Conservation (phyloP, 176 grass and related monocot species). For the Triticum turgidum region DNA sequence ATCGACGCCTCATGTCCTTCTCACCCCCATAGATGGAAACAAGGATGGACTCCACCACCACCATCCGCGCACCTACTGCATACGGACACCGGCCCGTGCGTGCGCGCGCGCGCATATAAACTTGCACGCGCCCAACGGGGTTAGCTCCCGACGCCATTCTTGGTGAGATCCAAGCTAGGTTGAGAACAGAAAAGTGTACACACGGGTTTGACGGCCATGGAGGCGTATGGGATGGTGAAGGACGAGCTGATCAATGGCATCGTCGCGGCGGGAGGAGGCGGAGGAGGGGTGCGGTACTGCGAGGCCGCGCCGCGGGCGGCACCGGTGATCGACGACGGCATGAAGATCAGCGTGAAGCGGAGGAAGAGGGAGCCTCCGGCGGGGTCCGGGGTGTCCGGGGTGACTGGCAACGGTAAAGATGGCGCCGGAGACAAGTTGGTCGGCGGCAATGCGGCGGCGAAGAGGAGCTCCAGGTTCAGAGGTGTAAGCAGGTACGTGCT, state of each 20-base stretch:
- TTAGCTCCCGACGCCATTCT: slow-evolving; percentile 11
- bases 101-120: slow-evolving; percentile 31
- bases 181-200: neutral
- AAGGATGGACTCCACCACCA: slow-evolving; percentile 30
- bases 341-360: slow-evolving; percentile 38
- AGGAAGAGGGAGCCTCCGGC: slow-evolving; percentile 43
- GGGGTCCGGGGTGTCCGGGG: neutral
- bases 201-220: neutral
- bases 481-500: slow-evolving; percentile 65
- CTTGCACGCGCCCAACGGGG: slow-evolving; percentile 30
- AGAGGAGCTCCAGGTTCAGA: slow-evolving; percentile 71
- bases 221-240: slow-evolving; percentile 40
- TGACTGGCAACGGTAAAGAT: slow-evolving; percentile 3
- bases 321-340: neutral
- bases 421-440: slow-evolving; percentile 8
- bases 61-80: neutral
- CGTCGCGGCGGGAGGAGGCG: neutral
- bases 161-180: neutral
- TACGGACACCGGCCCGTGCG: neutral
- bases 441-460: slow-evolving; percentile 33
- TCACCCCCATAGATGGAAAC: slow-evolving; percentile 48
- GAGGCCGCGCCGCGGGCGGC: neutral
- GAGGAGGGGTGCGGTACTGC: neutral
- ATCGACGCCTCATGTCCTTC: slow-evolving; percentile 48
- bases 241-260: slow-evolving; percentile 31